These are phyloP conservation scores for Chalara sp. DNA, from an alignment of 2,329 filamentous ascomycete genomes.

Conservation along the genomic window DNA sequence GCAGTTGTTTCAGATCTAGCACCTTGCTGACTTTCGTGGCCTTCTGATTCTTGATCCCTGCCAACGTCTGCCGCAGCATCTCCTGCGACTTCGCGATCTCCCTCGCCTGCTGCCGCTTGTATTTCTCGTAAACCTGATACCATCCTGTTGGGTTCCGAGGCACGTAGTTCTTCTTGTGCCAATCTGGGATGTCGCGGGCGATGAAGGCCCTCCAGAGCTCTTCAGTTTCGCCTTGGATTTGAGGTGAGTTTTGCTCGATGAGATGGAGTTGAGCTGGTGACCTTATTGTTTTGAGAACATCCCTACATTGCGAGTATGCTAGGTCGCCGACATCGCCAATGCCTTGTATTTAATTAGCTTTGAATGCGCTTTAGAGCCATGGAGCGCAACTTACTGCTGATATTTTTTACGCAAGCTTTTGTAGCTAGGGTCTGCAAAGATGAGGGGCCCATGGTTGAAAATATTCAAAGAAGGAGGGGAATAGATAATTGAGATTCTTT, in stretches of 20 bases:
- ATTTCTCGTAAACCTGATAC: conserved; percentile 70
- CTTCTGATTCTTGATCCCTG: conserved; percentile 52
- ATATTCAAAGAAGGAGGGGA: too few relatives aligned
- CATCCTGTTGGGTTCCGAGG: conserved; percentile 64
- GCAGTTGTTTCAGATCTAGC: conserved; percentile 42
- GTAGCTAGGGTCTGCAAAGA: conserved; percentile 46
- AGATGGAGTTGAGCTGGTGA: conserved; percentile 66
- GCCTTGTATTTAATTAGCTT: too few relatives aligned
- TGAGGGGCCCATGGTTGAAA: conserved; percentile 35
- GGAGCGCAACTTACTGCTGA: too few relatives aligned
- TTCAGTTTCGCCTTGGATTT: conserved; percentile 61
- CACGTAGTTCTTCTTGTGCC: conserved; percentile 52
- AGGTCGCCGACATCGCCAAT: conserved; percentile 62
- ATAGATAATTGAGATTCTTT: too few relatives aligned
- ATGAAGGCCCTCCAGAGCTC: conserved; percentile 80
- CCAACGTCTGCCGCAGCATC: conserved; percentile 44
- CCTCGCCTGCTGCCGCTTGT: conserved; percentile 51
- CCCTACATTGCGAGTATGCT: conserved; percentile 57
- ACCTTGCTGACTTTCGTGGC: conserved; percentile 51
- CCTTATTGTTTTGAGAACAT: conserved; percentile 65
- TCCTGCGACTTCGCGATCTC: conserved; percentile 51
- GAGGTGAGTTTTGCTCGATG: conserved; percentile 70
- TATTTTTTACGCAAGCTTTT: conserved; percentile 44
- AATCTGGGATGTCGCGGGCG: conserved; percentile 63
- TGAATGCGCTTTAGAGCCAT: conserved; percentile 16